Evolutionary conservation across 148 eudicot species (phyloP).

Genomic region (Polygonum aviculare): DNA sequence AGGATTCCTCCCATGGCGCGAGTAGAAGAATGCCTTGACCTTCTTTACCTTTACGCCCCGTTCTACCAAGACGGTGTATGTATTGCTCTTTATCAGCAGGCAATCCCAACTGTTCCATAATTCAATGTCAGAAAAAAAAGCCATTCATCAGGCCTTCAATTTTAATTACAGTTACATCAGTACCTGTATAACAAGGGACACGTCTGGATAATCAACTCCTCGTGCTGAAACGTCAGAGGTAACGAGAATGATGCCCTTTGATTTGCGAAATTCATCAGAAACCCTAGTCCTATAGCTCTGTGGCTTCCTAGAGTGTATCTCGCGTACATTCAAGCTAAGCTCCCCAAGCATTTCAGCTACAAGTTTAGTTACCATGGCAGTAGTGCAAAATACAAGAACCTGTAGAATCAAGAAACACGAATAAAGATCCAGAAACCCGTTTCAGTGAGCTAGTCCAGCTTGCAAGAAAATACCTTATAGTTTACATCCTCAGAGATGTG

Average conservation of each 20-base stretch:
- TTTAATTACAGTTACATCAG: neutral
- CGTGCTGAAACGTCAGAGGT: slow-evolving; percentile 98
- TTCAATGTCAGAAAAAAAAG: neutral
- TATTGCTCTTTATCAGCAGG: slow-evolving; percentile 57
- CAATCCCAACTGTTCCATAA: slow-evolving; percentile 53
- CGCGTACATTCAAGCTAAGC: slow-evolving; percentile 81
- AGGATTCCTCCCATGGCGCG: slow-evolving; percentile 17
- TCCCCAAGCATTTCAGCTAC: slow-evolving; percentile 82
- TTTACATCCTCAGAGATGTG: slow-evolving; percentile 84
- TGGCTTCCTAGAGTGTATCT: slow-evolving; percentile 86
- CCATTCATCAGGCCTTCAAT: neutral
- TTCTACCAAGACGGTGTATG: slow-evolving; percentile 16
- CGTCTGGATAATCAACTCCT: slow-evolving; percentile 98
- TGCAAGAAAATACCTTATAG: slow-evolving; percentile 56
- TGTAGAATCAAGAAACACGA: slow-evolving; percentile 16
- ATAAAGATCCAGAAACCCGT: neutral
- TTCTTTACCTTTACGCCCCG: slow-evolving; percentile 18
- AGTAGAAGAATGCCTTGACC: slow-evolving; percentile 14
- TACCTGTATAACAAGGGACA: slow-evolving; percentile 88
- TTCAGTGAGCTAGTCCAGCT: neutral
- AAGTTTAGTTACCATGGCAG: slow-evolving; percentile 90
- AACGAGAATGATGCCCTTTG: slow-evolving; percentile 85
- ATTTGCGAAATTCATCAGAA: slow-evolving; percentile 75
- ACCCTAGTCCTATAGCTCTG: slow-evolving; percentile 87
- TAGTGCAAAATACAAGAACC: slow-evolving; percentile 97